These are phyloP conservation scores for Wickerhamomyces bovis DNA, from an alignment of 805 yeast genomes.

Conservation along the genomic window DNA sequence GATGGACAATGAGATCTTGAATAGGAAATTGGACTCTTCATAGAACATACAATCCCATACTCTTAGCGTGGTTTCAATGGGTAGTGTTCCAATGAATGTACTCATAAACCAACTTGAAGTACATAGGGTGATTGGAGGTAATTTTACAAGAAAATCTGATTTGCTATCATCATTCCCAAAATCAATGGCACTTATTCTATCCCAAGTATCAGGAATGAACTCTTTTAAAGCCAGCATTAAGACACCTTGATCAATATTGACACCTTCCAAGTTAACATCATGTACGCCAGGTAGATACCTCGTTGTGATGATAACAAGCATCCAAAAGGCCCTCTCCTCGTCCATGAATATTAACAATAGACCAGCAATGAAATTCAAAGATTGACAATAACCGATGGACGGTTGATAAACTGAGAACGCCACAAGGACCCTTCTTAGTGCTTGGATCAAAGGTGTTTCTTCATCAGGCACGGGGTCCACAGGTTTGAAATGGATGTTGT, in stretches of 20 bases:
- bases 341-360: conserved; percentile 75
- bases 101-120: conserved; percentile 99
- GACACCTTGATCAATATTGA: conserved; percentile 92
- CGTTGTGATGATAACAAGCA: conserved; percentile 87
- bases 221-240: conserved; percentile 81
- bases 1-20: conserved; percentile 75
- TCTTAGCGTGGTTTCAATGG: conserved; percentile 80
- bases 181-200: conserved; percentile 31
- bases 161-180: conserved; percentile 24
- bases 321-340: conserved; percentile 92
- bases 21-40: conserved; percentile 84
- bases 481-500: conserved; percentile 71
- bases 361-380: conserved; percentile 89
- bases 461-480: conserved; percentile 17
- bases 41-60: conserved; percentile 95
- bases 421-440: conserved; percentile 72
- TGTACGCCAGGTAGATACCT: conserved; percentile 86
- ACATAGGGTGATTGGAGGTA: conserved; percentile 89
- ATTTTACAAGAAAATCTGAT: conserved; percentile 53
- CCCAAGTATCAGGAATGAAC: conserved; percentile 80
- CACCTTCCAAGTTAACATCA: conserved; percentile 86
- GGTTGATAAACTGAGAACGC: conserved; percentile 87
- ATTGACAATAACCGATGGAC: conserved; percentile 91
- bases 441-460: conserved; percentile 62
- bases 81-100: conserved; percentile 84